Evolutionary conservation across 768 basidiomycete species (phyloP).

Genomic region (Atractiella rhizophila): DNA sequence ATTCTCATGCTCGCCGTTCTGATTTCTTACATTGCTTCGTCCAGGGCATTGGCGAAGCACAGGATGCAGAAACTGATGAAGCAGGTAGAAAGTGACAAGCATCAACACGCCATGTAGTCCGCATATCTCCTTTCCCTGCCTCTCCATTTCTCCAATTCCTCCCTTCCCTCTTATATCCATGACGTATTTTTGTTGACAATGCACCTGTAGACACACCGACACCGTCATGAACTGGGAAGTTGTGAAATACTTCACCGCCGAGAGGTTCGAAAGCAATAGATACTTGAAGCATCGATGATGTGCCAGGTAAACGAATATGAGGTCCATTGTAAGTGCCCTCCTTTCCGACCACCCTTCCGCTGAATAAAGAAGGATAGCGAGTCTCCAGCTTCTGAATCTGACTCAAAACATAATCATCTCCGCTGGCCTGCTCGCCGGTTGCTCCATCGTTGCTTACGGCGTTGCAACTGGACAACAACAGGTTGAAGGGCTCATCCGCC

Average conservation of each 20-base stretch:
- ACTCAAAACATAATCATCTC: constrained; percentile 61
- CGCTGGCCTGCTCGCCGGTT: constrained; percentile 54
- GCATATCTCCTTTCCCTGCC: neutral
- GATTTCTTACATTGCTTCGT: constrained; percentile 19
- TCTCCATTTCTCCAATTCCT: constrained; percentile 32
- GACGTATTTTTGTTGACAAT: neutral
- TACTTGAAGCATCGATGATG: constrained; percentile 43
- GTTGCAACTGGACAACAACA: constrained; percentile 33
- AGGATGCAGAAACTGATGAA: neutral
- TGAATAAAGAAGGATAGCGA: constrained; percentile 20
- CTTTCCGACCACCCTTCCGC: constrained; percentile 3
- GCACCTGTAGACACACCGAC: constrained; percentile 57
- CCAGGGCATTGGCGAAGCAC: neutral
- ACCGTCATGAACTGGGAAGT: constrained; percentile 39
- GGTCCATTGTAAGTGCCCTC: constrained; percentile 22
- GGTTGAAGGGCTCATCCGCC: constrained; percentile 37
- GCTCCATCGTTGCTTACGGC: constrained; percentile 46
- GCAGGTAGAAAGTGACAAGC: neutral
- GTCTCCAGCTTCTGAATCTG: constrained; percentile 48
- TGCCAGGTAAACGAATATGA: constrained; percentile 51
- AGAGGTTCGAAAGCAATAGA: constrained; percentile 46
- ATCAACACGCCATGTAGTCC: neutral
- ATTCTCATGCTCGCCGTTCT: constrained; percentile 33
- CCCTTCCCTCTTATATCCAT: neutral
- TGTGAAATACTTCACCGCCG: constrained; percentile 71